These are phyloP conservation scores for Pelargonium myrrhifolium DNA, from an alignment of 441 rosid species.

Conservation along the genomic window DNA sequence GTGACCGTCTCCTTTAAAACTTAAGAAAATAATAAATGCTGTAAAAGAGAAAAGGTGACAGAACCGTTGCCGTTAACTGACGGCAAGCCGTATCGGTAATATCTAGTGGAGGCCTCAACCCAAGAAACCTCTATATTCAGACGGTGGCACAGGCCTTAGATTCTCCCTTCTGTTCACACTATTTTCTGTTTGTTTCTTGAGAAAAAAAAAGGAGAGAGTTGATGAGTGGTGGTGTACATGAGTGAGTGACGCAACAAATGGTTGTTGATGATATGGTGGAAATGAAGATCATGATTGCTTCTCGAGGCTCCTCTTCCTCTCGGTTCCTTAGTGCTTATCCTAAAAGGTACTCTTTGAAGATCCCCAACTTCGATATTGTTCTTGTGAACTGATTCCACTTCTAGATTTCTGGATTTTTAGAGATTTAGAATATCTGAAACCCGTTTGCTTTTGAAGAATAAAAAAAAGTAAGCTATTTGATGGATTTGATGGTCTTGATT, in stretches of 20 bases:
- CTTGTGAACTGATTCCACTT: neutral
- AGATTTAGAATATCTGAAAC: neutral
- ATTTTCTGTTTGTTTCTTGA: neutral
- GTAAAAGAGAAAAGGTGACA: neutral
- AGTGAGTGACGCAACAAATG: neutral
- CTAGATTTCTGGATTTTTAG: neutral
- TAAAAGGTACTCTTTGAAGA: slow-evolving; percentile 18
- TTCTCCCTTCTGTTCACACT: neutral
- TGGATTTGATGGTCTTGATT: slow-evolving; percentile 16
- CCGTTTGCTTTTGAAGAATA: neutral
- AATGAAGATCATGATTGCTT: slow-evolving; percentile 10
- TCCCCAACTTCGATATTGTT: neutral
- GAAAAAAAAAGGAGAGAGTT: too few species aligned
- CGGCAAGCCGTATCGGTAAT: neutral
- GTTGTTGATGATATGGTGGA: slow-evolving; percentile 10
- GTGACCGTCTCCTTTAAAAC: too few species aligned
- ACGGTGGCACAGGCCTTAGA: neutral
- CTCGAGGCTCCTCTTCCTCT: slow-evolving; percentile 14
- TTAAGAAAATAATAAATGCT: too few species aligned
- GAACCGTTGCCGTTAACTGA: neutral
- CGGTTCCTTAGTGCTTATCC: slow-evolving; percentile 17
- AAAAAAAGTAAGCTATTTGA: neutral
- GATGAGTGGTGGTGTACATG: too few species aligned
- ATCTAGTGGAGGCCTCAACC: slow-evolving; percentile 2
- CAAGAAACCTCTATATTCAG: neutral